Evolutionary conservation across 208 protist genomes (phyloP).

Genomic region (Tritrichomonas musculus): DNA sequence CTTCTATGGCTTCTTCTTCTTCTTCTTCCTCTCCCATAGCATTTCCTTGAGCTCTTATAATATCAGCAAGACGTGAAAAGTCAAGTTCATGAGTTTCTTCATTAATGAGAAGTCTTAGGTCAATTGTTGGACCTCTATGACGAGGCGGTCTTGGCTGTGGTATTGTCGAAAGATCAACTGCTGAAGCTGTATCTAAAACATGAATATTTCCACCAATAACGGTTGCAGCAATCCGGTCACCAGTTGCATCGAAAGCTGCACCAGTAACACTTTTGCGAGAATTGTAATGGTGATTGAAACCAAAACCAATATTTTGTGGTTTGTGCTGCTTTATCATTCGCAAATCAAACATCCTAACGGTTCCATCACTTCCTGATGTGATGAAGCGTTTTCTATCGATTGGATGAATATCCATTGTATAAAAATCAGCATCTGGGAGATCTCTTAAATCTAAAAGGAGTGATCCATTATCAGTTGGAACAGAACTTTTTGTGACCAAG

Average conservation of each 20-base stretch:
- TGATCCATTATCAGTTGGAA: no score
- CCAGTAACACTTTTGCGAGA: background rate
- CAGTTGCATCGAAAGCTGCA: background rate
- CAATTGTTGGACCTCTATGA: background rate
- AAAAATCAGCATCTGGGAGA: background rate
- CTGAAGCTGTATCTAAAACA: background rate
- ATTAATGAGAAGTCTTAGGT: background rate
- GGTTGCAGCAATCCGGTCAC: background rate
- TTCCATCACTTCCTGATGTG: background rate
- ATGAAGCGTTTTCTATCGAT: background rate
- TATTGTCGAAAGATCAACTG: background rate
- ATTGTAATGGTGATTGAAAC: background rate
- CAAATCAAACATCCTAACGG: background rate
- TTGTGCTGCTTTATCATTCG: background rate
- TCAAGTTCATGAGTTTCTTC: no score
- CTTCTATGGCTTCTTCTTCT: background rate
- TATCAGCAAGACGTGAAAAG: no score
- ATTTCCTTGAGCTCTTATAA: background rate
- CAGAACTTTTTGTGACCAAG: no score
- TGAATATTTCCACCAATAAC: background rate
- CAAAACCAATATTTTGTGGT: background rate
- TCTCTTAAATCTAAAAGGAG: background rate
- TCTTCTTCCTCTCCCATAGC: background rate
- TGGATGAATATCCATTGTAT: background rate
- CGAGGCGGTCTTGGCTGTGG: background rate